Base-by-base conservation (phyloP, 495 filamentous ascomycete species). In the Trypethelium eluteriae region DNA sequence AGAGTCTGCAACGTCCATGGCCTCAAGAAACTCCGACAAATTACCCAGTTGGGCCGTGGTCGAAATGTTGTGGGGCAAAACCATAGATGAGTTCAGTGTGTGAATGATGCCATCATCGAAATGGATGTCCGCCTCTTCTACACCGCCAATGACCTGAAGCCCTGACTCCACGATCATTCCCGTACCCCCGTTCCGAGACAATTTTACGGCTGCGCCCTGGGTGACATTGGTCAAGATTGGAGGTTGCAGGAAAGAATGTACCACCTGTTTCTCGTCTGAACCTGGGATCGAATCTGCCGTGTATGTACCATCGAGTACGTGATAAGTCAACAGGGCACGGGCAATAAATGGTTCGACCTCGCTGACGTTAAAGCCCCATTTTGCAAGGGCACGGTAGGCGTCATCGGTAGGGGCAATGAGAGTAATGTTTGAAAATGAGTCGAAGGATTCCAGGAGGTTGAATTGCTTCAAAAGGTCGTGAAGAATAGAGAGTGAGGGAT, bases 281-380 rank as follows among this genome's bases (percentile, higher is more conserved):
- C 34, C 0, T 25, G 62, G 32, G 7, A 64, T 64, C 39, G 62
- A 25, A 18, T 47, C 39, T 7, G 62, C 49, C 10, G 38, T 49
- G 18, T 64, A 64, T 50, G 41, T 34, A 18, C 62, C 62, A 25
- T 64, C 62, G 1, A 64, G 62, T 2, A 64, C 41, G 62, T 64
- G 62, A 34, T 64, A 64, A 2, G 62, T 64, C 14, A 64, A 50
- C 2, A 64, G 62, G 14, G 62, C 62, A 32, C 39, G 62, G 14
- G 62, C 62, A 38, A 64, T 64, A 16, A 47, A 64, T 34, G 62
- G 62, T 14, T 64, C 62, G 16, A 64, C 62, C 49, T 44, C 62
- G 62, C 62, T 64, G 62, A 64, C 62, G 25, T 64, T 64, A 39
- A 64, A 64, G 14, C 62, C 62, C 62, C 62, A 64, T 32, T 64